Evolutionary conservation across 495 filamentous ascomycete species (phyloP).

Genomic region (Daldinia decipiens): DNA sequence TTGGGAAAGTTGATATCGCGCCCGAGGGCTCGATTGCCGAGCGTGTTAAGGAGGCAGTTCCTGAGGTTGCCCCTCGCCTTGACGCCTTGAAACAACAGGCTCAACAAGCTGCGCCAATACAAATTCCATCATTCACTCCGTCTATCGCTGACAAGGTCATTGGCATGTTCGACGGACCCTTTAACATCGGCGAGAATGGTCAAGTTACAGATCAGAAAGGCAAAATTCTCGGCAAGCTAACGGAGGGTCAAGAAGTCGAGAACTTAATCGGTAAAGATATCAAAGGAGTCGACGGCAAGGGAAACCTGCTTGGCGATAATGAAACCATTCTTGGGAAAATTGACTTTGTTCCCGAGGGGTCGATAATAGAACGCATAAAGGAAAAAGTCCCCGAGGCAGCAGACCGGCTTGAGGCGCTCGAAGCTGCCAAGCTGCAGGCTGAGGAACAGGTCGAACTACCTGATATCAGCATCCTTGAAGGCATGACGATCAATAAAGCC

Average conservation of each 20-base stretch:
- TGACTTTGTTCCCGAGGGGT: constrained; percentile 62
- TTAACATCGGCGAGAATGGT: constrained; percentile 65
- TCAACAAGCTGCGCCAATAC: constrained; percentile 61
- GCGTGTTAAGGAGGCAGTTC: constrained; percentile 62
- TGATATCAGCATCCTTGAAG: constrained; percentile 73
- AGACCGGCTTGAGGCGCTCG: constrained; percentile 47
- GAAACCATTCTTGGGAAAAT: constrained; percentile 73
- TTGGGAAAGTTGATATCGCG: constrained; percentile 80
- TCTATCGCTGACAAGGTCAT: constrained; percentile 43
- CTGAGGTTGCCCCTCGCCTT: constrained; percentile 54
- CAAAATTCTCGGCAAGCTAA: constrained; percentile 72
- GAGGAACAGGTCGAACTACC: constrained; percentile 55
- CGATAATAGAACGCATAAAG: constrained; percentile 39
- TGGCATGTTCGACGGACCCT: constrained; percentile 46
- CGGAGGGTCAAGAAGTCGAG: constrained; percentile 70
- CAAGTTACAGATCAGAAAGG: constrained; percentile 75
- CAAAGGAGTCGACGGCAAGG: constrained; percentile 75
- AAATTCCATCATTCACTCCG: constrained; percentile 39
- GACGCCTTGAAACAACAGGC: constrained; percentile 63
- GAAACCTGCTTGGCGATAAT: constrained; percentile 75
- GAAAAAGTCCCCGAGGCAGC: constrained; percentile 66
- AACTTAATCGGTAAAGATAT: constrained; percentile 75
- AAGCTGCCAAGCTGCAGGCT: constrained; percentile 68
- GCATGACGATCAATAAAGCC: constrained; percentile 77
- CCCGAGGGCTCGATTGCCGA: constrained; percentile 72